Base-by-base conservation (phyloP, 768 basidiomycete species). In the Obba rivulosa region DNA sequence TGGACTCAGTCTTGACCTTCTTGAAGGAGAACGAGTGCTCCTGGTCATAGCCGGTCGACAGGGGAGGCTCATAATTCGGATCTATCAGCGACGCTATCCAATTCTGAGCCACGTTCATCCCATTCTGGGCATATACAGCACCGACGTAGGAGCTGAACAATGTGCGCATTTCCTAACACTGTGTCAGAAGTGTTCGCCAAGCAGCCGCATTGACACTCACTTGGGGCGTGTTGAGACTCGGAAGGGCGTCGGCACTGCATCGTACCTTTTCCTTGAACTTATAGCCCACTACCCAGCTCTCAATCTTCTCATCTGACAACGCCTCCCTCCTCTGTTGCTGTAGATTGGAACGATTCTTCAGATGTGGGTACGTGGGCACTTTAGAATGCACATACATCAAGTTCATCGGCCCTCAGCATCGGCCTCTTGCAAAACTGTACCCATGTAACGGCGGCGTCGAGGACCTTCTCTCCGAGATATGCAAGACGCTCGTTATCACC, bases 121-220 rank as follows among this genome's bases (percentile, higher is more conserved):
- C 85, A 46, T 70, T 75, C 43, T 78, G 76, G n/a, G 75, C 67
- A 60, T 77, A 82, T 11, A 83, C 62, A n/a, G 82, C 85, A 8
- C 83, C 85, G 11, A 86, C 68, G 53, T 85, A 86, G 17, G 77
- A 76, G 56, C 76, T 57, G 53, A 84, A 84, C 42, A 81, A 74
- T 38, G 62, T 65, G 22, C 69, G 69, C 46, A 78, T 74, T 63
- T 81, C 81, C 83, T 86, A 52, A 16, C 25, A 28, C 45, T 39
- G 24, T 28, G 34, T 47, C 34, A 57, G 54, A 1, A 44, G 41
- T 54, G 57, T 41, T 28, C 56, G 63, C 66, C 76, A 76, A n/a
- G 18, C 20, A 14, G 23, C 9, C 4, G 10, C 25, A 10, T 9
- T 17, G 8, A 8, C 53, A 64, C 49, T 45, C 56, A 74, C 76